Evolutionary conservation across 352 stramenopile genomes (phyloP).

Genomic region (Phytophthora sojae): DNA sequence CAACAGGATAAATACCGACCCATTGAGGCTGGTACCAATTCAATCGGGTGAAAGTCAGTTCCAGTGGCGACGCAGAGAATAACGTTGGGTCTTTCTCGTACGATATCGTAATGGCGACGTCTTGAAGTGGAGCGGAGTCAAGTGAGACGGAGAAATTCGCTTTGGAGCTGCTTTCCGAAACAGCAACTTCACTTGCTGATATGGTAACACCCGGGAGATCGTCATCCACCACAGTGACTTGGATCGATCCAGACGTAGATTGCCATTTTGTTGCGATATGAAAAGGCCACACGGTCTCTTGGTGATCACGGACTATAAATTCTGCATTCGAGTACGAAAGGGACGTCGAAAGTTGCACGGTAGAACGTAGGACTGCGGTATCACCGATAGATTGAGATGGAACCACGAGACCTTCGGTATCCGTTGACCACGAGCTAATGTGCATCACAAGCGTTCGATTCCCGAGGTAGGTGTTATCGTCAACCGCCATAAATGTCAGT

Average conservation of each 20-base stretch:
- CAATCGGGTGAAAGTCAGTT: constrained; percentile 52
- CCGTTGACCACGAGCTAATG: constrained; percentile 37
- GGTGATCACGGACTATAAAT: constrained; percentile 51
- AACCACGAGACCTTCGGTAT: constrained; percentile 32
- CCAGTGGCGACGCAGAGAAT: constrained; percentile 46
- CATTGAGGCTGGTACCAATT: constrained; percentile 68
- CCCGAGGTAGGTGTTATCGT: constrained; percentile 68
- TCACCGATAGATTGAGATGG: constrained; percentile 42
- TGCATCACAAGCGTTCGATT: constrained; percentile 58
- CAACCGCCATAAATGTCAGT: constrained; percentile 61
- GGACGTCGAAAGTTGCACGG: constrained; percentile 24
- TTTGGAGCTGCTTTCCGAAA: constrained; percentile 50
- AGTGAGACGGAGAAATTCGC: constrained; percentile 64
- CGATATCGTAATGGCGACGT: constrained; percentile 60
- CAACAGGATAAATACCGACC: constrained; percentile 49
- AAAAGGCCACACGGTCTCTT: constrained; percentile 46
- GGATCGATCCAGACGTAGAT: constrained; percentile 45
- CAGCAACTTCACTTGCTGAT: constrained; percentile 43
- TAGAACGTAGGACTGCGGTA: constrained; percentile 28
- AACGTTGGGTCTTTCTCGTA: constrained; percentile 49
- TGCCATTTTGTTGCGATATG: constrained; percentile 41
- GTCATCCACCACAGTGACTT: constrained; percentile 60
- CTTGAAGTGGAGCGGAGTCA: constrained; percentile 60
- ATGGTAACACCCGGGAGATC: constrained; percentile 72
- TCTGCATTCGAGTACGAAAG: constrained; percentile 51